Percentiles rank a stretch among this genome's conserved stretches.
Conservation (phyloP, 2,329 filamentous ascomycete genomes). For the Grosmannia clavigera region DNA sequence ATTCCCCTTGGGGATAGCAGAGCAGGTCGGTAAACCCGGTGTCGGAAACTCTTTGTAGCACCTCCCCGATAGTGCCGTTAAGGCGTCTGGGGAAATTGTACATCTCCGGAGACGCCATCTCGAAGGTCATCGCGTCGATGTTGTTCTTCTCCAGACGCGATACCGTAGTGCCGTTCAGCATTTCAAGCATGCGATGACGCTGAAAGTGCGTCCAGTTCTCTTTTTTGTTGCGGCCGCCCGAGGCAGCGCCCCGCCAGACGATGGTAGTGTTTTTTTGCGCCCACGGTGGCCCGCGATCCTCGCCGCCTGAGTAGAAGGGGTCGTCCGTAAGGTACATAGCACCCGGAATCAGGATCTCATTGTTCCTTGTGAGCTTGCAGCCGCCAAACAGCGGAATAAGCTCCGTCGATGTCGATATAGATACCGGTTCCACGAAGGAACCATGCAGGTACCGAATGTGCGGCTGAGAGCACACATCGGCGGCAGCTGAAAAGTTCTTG, state of each 20-base stretch:
- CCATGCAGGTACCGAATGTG: conserved; percentile 34
- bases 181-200: conserved; percentile 56
- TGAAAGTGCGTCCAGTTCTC: conserved; percentile 57
- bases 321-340: conserved; percentile 51
- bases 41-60: conserved; percentile 27
- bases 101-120: conserved; percentile 27
- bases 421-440: conserved; percentile 38
- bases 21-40: conserved; percentile 30
- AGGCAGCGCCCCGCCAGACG: conserved; percentile 54
- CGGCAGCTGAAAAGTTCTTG: conserved; percentile 41
- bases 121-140: conserved; percentile 32
- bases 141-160: conserved; percentile 29
- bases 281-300: conserved; percentile 44
- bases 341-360: conserved; percentile 48
- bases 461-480: conserved; percentile 43
- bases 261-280: conserved; percentile 39
- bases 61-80: conserved; percentile 25
- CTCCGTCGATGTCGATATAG: conserved; percentile 34
- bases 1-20: conserved; percentile 24
- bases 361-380: conserved; percentile 46
- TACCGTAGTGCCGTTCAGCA: conserved; percentile 53
- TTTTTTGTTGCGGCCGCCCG: conserved; percentile 39
- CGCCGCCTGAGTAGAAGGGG: conserved; percentile 44
- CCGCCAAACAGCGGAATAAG: conserved; percentile 47
- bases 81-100: conserved; percentile 30